Conservation (phyloP, 495 filamentous ascomycete genomes). For the Neurospora cerealis region DNA sequence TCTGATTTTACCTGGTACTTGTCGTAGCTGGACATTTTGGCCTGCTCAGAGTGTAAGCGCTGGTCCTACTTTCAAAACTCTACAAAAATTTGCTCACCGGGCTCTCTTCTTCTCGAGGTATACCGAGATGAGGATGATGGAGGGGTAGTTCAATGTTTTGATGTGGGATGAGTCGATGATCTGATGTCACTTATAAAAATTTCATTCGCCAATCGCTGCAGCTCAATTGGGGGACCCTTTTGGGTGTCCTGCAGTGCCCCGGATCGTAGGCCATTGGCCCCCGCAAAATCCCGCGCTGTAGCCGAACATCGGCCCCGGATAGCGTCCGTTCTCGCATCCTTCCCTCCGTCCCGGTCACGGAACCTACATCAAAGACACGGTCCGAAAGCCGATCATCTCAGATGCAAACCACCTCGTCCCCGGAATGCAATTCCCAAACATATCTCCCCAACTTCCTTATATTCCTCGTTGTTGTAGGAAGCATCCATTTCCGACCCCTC, state of each 20-base stretch:
- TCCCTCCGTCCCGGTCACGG: not conserved
- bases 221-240: not conserved
- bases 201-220: not conserved
- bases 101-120: not conserved
- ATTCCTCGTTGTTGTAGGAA: not conserved
- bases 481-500: not conserved
- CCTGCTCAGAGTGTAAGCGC: not conserved
- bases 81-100: not conserved
- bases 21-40: conserved; percentile 54
- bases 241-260: not conserved
- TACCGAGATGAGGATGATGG: not conserved
- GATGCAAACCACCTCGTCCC: not conserved
- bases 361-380: not conserved
- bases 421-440: not conserved
- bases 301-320: not conserved
- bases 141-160: not conserved
- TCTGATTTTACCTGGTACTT: conserved; percentile 34
- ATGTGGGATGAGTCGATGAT: not conserved
- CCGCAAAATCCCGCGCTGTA: not conserved
- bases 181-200: not conserved
- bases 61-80: not conserved
- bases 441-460: not conserved
- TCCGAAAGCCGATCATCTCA: not conserved
- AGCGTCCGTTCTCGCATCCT: not conserved
- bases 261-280: not conserved